These are phyloP conservation scores for Globisporangium parvum DNA, from an alignment of 352 stramenopile species.

Conservation along the genomic window DNA sequence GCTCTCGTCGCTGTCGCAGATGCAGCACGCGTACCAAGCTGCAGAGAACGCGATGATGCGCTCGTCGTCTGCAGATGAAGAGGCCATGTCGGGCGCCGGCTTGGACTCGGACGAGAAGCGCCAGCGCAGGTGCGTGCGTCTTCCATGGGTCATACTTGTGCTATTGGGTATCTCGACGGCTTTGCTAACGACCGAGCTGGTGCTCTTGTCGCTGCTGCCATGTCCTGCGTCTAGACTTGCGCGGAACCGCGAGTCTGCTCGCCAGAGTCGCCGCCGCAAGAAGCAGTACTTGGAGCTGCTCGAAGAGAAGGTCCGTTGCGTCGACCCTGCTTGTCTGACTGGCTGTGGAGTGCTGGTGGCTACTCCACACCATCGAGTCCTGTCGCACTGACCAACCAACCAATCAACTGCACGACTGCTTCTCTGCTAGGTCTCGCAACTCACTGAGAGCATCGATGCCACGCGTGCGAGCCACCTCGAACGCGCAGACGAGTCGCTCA, in stretches of 20 bases:
- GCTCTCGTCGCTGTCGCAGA: constrained; percentile 37
- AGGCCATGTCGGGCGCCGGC: constrained; percentile 27
- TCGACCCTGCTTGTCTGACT: neutral
- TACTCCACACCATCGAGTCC: neutral
- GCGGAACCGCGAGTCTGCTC: constrained; percentile 83
- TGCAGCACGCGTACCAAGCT: constrained; percentile 40
- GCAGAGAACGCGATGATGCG: constrained; percentile 56
- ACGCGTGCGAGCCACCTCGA: constrained; percentile 76
- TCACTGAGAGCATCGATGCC: constrained; percentile 83
- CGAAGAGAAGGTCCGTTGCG: constrained; percentile 67
- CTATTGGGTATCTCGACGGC: neutral
- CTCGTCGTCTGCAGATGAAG: constrained; percentile 39
- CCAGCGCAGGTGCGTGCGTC: constrained; percentile 52
- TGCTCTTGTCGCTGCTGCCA: neutral
- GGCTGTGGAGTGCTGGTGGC: neutral
- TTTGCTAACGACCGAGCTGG: neutral
- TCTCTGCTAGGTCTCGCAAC: constrained; percentile 54
- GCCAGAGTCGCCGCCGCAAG: constrained; percentile 84
- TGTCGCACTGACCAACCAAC: no score
- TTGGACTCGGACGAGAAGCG: constrained; percentile 75
- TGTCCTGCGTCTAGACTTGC: constrained; percentile 34
- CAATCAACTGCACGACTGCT: neutral
- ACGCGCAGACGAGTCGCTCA: constrained; percentile 66
- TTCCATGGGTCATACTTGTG: neutral
- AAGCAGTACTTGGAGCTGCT: constrained; percentile 87